Percentiles rank a stretch among this genome's conserved stretches.
Evolutionary conservation across 768 basidiomycete species (phyloP).

Genomic region (Calocera cornea): DNA sequence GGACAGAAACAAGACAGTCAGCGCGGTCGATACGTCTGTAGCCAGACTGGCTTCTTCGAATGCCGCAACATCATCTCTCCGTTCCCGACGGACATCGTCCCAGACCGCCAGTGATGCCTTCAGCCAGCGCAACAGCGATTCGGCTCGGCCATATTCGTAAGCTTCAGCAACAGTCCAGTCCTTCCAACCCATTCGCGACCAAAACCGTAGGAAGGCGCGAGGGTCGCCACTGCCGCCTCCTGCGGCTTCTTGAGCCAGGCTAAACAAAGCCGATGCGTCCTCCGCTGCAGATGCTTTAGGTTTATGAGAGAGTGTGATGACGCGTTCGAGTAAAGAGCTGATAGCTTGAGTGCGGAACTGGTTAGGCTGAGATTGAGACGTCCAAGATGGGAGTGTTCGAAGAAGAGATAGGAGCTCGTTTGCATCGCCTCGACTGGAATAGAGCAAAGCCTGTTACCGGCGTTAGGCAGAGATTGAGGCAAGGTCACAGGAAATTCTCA

Average conservation of each 20-base stretch:
- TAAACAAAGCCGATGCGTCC: background rate
- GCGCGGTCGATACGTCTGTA: background rate
- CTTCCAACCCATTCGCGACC: background rate
- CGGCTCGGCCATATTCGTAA: background rate
- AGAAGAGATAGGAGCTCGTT: background rate
- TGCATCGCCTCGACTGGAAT: background rate
- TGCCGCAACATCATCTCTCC: background rate
- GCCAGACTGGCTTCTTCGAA: background rate
- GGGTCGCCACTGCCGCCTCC: background rate
- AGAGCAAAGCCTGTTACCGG: background rate
- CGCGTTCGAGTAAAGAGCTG: background rate
- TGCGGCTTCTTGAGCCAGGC: background rate
- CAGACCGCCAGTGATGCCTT: background rate
- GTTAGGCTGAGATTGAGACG: background rate
- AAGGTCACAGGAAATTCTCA: background rate
- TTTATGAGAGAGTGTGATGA: background rate
- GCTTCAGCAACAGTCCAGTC: background rate
- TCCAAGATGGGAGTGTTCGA: background rate
- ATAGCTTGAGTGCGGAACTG: background rate
- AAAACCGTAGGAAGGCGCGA: background rate
- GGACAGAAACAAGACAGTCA: background rate
- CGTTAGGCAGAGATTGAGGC: background rate
- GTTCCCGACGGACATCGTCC: background rate
- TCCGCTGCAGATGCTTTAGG: background rate
- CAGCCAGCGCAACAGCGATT: background rate